Percentiles rank a stretch among this genome's conserved stretches.
phyloP scores from a whole-genome alignment of 257 asterid species.

The Cruciata laevipes region DNA sequence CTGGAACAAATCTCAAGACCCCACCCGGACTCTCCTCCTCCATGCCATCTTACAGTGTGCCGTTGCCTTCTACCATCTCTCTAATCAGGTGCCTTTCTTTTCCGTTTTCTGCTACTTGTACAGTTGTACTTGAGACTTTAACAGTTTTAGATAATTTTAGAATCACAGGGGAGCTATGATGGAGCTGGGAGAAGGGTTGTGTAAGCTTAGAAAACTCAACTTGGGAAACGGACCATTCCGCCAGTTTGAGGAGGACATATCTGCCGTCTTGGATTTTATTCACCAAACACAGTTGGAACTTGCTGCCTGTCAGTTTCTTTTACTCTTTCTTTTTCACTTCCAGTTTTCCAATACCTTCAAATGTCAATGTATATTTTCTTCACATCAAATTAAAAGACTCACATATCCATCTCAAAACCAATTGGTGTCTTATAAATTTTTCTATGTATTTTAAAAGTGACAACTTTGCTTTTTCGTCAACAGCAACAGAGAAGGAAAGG shows the following conservation, averaged over 20 bases:
- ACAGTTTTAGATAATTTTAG: no score
- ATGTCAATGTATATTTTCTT: no score
- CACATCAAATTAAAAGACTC: no score
- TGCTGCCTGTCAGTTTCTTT: slow-evolving; percentile 67
- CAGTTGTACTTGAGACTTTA: no score
- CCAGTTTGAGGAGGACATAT: slow-evolving; percentile 58
- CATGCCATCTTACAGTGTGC: slow-evolving; percentile 77
- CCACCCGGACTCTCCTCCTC: slow-evolving; percentile 53
- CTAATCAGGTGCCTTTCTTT: slow-evolving; percentile 42
- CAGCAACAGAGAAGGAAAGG: no score
- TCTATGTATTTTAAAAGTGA: no score
- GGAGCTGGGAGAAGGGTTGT: slow-evolving; percentile 87
- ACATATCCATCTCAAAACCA: no score
- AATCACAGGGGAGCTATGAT: slow-evolving; percentile 94
- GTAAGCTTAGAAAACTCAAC: slow-evolving; percentile 73
- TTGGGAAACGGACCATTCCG: slow-evolving; percentile 69
- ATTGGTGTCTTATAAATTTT: no score
- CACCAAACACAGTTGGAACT: slow-evolving; percentile 68
- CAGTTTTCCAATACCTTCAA: no score
- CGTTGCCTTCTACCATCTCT: slow-evolving; percentile 84
- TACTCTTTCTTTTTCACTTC: neutral
- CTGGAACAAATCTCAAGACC: slow-evolving; percentile 63
- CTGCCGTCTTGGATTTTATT: slow-evolving; percentile 64
- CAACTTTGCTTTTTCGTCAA: no score
- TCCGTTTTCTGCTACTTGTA: no score